These are phyloP conservation scores for Saturnispora hagleri DNA, from an alignment of 805 yeast genomes.

Conservation along the genomic window DNA sequence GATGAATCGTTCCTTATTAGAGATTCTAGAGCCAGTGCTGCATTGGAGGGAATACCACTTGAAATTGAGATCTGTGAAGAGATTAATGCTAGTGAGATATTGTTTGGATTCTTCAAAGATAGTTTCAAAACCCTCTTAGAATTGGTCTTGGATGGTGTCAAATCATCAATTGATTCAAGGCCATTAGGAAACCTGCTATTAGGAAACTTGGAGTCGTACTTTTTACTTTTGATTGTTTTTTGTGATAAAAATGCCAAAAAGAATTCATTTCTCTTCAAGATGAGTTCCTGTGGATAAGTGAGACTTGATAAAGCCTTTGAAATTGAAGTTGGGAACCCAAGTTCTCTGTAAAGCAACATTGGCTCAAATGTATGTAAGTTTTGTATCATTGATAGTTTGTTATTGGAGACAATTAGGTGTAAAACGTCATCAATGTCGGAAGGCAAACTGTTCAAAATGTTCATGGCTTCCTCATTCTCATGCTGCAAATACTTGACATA, in stretches of 20 bases:
- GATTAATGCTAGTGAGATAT: slow-evolving; percentile 25
- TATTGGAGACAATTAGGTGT: slow-evolving; percentile 36
- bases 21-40: slow-evolving; percentile 30
- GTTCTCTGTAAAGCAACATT: slow-evolving; percentile 24
- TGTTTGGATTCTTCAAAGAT: slow-evolving; percentile 8
- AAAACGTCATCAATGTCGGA: slow-evolving; percentile 31
- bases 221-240: slow-evolving; percentile 19
- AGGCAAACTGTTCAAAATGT: slow-evolving; percentile 30
- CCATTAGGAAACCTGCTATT: slow-evolving; percentile 20
- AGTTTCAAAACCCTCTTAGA: background rate
- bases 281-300: slow-evolving; percentile 32
- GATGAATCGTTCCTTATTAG: slow-evolving; percentile 8
- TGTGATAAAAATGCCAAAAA: slow-evolving; percentile 34
- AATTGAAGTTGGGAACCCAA: slow-evolving; percentile 25
- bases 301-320: slow-evolving; percentile 24
- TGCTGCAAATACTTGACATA: slow-evolving; percentile 38
- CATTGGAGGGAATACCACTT: slow-evolving; percentile 26
- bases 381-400: slow-evolving; percentile 28
- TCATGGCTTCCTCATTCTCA: slow-evolving; percentile 26
- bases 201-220: slow-evolving; percentile 15
- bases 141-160: background rate
- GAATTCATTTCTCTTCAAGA: slow-evolving; percentile 36
- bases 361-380: slow-evolving; percentile 11
- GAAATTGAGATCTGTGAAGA: slow-evolving; percentile 29
- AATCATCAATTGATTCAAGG: background rate